Conservation (phyloP, 306 rosid species). For the Mimosa pudica region DNA sequence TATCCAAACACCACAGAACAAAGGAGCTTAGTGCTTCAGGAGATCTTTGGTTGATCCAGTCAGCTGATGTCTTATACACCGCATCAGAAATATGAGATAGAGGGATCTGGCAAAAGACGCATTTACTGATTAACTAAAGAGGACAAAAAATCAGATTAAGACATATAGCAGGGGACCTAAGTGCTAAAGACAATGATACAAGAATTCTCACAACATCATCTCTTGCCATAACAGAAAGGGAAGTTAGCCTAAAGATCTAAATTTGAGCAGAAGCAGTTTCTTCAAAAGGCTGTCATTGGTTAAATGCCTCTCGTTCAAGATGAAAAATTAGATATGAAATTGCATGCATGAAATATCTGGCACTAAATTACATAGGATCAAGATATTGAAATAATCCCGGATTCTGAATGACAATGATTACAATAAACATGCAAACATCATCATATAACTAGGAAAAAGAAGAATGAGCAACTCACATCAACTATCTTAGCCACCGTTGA, state of each 20-base stretch:
- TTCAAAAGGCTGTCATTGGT: neutral
- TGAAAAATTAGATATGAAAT: neutral
- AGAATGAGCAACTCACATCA: conserved; percentile 9
- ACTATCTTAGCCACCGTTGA: conserved; percentile 22
- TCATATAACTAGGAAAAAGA: neutral
- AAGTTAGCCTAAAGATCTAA: neutral
- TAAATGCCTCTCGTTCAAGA: neutral
- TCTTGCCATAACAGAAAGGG: neutral
- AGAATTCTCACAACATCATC: neutral
- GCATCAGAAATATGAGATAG: conserved; percentile 55
- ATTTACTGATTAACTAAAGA: neutral
- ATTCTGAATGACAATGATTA: neutral
- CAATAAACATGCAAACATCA: neutral
- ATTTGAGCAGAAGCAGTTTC: neutral
- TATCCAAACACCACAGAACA: conserved; percentile 54
- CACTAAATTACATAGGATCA: neutral
- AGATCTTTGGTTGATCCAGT: conserved; percentile 56
- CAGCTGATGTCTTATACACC: conserved; percentile 59
- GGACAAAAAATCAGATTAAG: neutral
- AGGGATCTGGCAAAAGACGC: conserved; percentile 52
- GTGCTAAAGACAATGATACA: neutral
- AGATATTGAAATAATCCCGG: neutral
- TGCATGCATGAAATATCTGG: neutral
- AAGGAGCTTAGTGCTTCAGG: conserved; percentile 48
- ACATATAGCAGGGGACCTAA: neutral